phyloP scores from a whole-genome alignment of 345 rosid species.

The Rhodamnia argentea region DNA sequence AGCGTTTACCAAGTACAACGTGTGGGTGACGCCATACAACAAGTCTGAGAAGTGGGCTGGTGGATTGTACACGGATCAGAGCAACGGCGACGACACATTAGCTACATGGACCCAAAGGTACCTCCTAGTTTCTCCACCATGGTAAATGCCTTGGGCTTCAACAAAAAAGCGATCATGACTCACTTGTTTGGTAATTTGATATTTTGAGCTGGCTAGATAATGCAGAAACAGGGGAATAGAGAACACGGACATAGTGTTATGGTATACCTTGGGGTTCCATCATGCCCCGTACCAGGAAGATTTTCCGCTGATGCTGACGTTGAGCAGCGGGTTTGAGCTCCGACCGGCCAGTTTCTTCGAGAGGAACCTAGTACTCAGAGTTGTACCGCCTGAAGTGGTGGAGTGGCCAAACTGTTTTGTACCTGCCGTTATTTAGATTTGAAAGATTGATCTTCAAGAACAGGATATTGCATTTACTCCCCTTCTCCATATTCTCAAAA shows the following conservation, averaged over 20 bases:
- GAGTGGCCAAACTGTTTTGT: neutral
- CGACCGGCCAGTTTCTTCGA: constrained; percentile 62
- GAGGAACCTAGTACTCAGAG: constrained; percentile 35
- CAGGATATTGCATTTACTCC: neutral
- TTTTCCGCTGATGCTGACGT: constrained; percentile 63
- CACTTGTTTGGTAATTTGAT: neutral
- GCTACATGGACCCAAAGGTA: constrained; percentile 64
- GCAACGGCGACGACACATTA: constrained; percentile 68
- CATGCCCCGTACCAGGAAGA: constrained; percentile 78
- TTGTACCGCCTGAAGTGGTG: neutral
- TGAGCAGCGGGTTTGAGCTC: constrained; percentile 58
- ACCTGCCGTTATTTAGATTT: neutral
- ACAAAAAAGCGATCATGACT: neutral
- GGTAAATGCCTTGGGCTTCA: neutral
- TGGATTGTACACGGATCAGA: constrained; percentile 59
- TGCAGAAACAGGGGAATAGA: constrained; percentile 59
- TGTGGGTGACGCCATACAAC: constrained; percentile 76
- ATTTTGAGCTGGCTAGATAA: neutral
- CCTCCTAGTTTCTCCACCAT: too few species aligned
- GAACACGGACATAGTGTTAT: constrained; percentile 61
- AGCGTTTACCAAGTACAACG: constrained; percentile 45
- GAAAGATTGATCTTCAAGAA: neutral
- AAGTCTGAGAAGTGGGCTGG: constrained; percentile 81
- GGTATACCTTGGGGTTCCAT: constrained; percentile 77
- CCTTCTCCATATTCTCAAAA: neutral